Percentiles rank a stretch among this genome's conserved stretches.
phyloP scores from a whole-genome alignment of 2,329 filamentous ascomycete species.

The Proliferodiscus dingleyae region DNA sequence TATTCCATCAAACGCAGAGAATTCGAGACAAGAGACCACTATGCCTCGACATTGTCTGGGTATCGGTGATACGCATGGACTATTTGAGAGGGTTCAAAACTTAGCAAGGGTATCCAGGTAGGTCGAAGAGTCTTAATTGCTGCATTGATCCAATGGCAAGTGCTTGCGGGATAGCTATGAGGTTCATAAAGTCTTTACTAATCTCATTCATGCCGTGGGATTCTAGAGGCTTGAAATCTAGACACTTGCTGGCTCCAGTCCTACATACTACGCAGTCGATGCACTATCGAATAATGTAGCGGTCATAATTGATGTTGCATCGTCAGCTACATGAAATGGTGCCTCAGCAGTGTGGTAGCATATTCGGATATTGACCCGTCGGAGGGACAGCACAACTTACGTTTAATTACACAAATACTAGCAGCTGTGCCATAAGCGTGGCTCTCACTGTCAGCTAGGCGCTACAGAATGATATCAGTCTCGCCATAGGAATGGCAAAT shows the following conservation, averaged over 20 bases:
- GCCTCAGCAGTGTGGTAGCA: conserved; percentile 5
- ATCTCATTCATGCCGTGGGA: conserved; percentile 5
- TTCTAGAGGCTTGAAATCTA: conserved; percentile 16
- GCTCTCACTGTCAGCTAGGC: conserved; percentile 9
- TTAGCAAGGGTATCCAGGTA: no score
- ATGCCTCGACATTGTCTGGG: no score
- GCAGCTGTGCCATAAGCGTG: neutral
- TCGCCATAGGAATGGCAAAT: conserved; percentile 6
- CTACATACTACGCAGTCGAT: conserved; percentile 14
- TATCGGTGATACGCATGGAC: no score
- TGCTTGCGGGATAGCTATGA: conserved; percentile 3
- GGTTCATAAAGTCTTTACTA: conserved; percentile 12
- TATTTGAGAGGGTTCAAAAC: no score
- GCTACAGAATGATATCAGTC: neutral
- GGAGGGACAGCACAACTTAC: conserved; percentile 3
- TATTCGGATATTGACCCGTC: conserved; percentile 7
- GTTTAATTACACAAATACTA: conserved; percentile 7
- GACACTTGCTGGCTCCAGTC: conserved; percentile 1
- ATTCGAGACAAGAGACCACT: no score
- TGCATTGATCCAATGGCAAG: no score
- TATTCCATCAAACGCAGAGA: no score
- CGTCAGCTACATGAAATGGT: conserved; percentile 9
- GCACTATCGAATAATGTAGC: conserved; percentile 6
- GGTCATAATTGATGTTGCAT: conserved; percentile 4
- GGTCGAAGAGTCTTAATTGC: no score